These are phyloP conservation scores for Cryptococcus hybrid DNA, from an alignment of 1,284 basidiomycete genomes.

Conservation along the genomic window DNA sequence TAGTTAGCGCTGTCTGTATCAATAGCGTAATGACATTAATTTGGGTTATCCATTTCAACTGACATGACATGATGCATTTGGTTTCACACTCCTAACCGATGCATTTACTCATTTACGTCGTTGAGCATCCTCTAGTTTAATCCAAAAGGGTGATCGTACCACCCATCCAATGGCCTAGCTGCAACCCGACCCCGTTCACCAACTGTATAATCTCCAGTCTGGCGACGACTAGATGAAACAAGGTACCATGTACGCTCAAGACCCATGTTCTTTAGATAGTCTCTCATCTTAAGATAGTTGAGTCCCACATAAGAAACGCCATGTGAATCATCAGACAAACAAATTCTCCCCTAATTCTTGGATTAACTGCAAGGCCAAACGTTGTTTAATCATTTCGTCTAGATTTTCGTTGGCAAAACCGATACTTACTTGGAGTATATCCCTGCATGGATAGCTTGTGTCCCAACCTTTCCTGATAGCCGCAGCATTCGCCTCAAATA, in stretches of 20 bases:
- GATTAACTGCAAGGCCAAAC: conserved; percentile 71
- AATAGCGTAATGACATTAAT: not conserved
- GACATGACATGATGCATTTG: too few relatives aligned
- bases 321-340: conserved; percentile 94
- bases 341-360: conserved; percentile 60
- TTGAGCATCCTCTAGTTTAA: conserved; percentile 3
- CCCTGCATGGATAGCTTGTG: conserved; percentile 75
- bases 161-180: conserved; percentile 17
- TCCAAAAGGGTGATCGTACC: conserved; percentile 31
- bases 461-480: conserved; percentile 90
- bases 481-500: conserved; percentile 93
- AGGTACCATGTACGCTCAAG: conserved; percentile 72
- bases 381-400: too few relatives aligned
- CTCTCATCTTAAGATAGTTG: conserved; percentile 68
- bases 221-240: conserved; percentile 15
- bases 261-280: conserved; percentile 65
- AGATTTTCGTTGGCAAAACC: too few relatives aligned
- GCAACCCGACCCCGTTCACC: conserved; percentile 31
- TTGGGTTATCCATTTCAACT: too few relatives aligned
- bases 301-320: conserved; percentile 83
- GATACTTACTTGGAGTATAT: conserved; percentile 41
- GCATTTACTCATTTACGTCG: not conserved
- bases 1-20: not conserved
- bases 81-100: too few relatives aligned
- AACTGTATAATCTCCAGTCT: conserved; percentile 53